These are phyloP conservation scores for Cladosporium sp. DNA, from an alignment of 2,329 filamentous ascomycete species.

Conservation along the genomic window DNA sequence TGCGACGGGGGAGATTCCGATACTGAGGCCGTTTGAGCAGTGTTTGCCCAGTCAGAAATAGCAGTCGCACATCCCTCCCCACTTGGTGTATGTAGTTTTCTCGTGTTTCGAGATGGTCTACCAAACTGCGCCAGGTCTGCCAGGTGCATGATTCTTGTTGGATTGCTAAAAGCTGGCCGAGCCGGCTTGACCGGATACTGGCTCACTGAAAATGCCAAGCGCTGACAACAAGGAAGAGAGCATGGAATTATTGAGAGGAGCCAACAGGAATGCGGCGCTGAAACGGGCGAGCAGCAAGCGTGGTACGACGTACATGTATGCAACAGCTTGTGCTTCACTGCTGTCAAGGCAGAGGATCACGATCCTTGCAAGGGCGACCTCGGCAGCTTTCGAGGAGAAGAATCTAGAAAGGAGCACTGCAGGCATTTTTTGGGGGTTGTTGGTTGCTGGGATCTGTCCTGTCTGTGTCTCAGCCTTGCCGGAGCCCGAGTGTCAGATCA, in stretches of 20 bases:
- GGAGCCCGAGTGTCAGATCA: slow-evolving; percentile 6
- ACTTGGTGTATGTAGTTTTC: slow-evolving; percentile 3
- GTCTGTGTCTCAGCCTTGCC: slow-evolving; percentile 8
- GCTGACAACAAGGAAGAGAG: background rate
- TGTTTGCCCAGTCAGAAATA: background rate
- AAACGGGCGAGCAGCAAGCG: background rate
- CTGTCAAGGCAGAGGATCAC: background rate
- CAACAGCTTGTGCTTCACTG: background rate
- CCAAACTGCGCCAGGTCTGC: slow-evolving; percentile 1
- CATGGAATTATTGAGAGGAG: background rate
- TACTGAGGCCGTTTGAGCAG: background rate
- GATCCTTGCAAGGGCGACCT: background rate
- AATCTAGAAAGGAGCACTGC: slow-evolving; percentile 12
- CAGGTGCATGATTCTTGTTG: background rate
- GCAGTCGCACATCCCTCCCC: slow-evolving; percentile 5
- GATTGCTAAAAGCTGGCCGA: background rate
- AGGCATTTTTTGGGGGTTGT: slow-evolving; percentile 7
- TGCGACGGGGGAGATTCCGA: slow-evolving; percentile 1
- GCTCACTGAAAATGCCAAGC: background rate
- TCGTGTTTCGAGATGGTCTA: slow-evolving; percentile 6
- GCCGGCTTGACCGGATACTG: background rate
- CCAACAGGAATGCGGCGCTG: background rate
- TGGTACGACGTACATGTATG: background rate
- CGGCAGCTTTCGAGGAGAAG: background rate
- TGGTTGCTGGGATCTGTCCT: background rate